Base-by-base conservation (phyloP, 345 rosid species). In the Populus tremula region DNA sequence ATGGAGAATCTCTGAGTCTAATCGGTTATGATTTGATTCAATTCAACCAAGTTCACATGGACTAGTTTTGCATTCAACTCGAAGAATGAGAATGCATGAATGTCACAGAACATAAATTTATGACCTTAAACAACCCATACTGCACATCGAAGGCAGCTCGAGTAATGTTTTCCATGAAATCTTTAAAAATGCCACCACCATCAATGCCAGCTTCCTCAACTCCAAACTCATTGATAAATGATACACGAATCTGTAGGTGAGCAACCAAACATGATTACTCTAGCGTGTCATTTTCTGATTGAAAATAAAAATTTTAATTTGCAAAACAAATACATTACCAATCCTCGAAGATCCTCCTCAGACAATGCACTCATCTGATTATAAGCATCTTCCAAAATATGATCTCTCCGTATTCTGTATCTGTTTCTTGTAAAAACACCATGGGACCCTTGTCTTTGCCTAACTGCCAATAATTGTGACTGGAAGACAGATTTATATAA, bases 131-230 rank as follows among this genome's bases (percentile, higher is more conserved):
- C 82, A 96, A 86, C 54, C 99, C 98, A 82, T 94, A 94, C 83
- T 96, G 99, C 82, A 92, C 96, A 83, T 94, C 97, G 74, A 96
- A 96, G 66, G 99, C 99, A 53, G 99, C 97, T 76, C 92, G 92
- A 65, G 97, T 89, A 71, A 96, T 96, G 79, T 96, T 96, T 82
- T 96, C 98, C 99, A 96, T 94, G 80, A 96, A 96, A 89, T 96
- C 99, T 89, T 96, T 96, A 86, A 96, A 96, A 85, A 96, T 96
- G 69, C 98, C 99, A 81, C 98, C 99, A 73, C 99, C 99, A 86
- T 96, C 99, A 77, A 96, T 94, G 70, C 99, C 99, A 88, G 99
- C 99, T 87, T 96, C 99, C 89, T 96, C 99, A 71, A 91, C 99
- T 83, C 99, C 99, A 79, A 92, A 90, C 87, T 96, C 99, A 81